Conservation (phyloP, 495 filamentous ascomycete genomes). For the Monascus purpureus region DNA sequence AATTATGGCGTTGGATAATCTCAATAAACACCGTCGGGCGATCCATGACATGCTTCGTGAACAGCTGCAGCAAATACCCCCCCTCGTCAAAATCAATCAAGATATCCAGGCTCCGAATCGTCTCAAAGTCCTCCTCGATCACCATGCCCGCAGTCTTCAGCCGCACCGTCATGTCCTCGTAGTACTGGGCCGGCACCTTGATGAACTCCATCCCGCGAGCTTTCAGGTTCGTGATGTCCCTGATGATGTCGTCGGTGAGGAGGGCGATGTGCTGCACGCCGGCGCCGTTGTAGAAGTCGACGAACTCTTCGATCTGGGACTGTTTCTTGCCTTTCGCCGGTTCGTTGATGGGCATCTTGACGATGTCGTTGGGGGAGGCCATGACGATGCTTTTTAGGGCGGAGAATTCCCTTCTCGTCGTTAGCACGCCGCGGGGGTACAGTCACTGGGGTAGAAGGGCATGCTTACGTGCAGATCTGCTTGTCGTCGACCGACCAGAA, state of each 20-base stretch:
- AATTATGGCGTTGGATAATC: conserved; percentile 80
- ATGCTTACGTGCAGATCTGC: conserved; percentile 55
- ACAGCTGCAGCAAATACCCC: conserved; percentile 74
- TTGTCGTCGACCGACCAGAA: conserved; percentile 91
- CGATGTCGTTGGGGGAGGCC: conserved; percentile 62
- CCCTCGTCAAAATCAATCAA: conserved; percentile 85
- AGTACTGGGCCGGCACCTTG: conserved; percentile 67
- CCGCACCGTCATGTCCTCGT: conserved; percentile 56
- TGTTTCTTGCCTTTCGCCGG: conserved; percentile 74
- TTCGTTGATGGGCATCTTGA: conserved; percentile 98
- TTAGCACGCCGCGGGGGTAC: background rate
- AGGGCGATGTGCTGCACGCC: conserved; percentile 90
- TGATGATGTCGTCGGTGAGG: conserved; percentile 62
- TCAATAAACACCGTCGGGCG: conserved; percentile 88
- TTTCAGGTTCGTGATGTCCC: conserved; percentile 56
- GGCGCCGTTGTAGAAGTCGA: conserved; percentile 71
- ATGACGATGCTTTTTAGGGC: conserved; percentile 78
- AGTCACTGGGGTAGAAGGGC: background rate
- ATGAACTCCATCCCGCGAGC: conserved; percentile 82
- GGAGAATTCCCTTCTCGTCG: conserved; percentile 46
- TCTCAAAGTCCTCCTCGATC: conserved; percentile 63
- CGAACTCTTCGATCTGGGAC: conserved; percentile 87
- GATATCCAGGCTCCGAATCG: conserved; percentile 58
- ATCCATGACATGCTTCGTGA: conserved; percentile 87
- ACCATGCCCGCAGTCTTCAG: conserved; percentile 38